Evolutionary conservation across 805 yeast genomes (phyloP).

Genomic region (Hanseniaspora valbyensis): DNA sequence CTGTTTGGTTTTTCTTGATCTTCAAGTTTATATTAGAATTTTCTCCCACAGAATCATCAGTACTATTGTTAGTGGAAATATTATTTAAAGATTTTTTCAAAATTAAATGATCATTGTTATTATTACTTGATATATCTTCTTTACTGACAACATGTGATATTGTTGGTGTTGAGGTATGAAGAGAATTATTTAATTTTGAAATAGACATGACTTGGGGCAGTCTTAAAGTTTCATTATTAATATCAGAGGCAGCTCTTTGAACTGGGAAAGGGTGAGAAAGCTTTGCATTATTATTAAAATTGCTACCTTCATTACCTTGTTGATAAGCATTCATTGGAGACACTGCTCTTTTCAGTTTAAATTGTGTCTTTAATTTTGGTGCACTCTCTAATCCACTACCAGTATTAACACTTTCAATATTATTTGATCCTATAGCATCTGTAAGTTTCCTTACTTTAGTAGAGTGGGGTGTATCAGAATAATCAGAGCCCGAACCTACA

Average conservation of each 20-base stretch:
- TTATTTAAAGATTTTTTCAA: constrained; percentile 2
- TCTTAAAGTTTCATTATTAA: constrained; percentile 2
- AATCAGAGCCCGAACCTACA: constrained; percentile 1
- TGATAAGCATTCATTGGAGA: not conserved
- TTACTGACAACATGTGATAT: not conserved
- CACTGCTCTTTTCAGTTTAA: constrained; percentile 1
- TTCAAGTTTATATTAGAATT: not conserved
- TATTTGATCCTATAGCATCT: constrained; percentile 6
- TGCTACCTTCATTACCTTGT: not conserved
- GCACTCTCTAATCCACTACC: not conserved
- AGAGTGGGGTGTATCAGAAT: constrained; percentile 4
- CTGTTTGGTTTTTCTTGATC: constrained; percentile 2
- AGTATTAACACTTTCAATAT: not conserved
- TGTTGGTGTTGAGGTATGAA: constrained; percentile 3
- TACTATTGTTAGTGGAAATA: not conserved
- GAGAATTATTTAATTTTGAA: not conserved
- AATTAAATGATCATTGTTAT: not conserved
- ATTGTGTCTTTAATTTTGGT: constrained; percentile 1
- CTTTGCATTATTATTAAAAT: not conserved
- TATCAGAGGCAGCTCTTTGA: constrained; percentile 9
- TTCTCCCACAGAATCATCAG: constrained; percentile 5
- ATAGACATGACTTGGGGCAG: constrained; percentile 1
- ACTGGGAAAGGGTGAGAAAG: constrained; percentile 5
- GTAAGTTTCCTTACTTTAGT: constrained; percentile 10
- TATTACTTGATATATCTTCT: not conserved